A percentile compares a stretch with the other conserved stretches of the same genome.
Evolutionary conservation across 2,329 filamentous ascomycete species (phyloP).

Genomic region (Penicillium occitanis): DNA sequence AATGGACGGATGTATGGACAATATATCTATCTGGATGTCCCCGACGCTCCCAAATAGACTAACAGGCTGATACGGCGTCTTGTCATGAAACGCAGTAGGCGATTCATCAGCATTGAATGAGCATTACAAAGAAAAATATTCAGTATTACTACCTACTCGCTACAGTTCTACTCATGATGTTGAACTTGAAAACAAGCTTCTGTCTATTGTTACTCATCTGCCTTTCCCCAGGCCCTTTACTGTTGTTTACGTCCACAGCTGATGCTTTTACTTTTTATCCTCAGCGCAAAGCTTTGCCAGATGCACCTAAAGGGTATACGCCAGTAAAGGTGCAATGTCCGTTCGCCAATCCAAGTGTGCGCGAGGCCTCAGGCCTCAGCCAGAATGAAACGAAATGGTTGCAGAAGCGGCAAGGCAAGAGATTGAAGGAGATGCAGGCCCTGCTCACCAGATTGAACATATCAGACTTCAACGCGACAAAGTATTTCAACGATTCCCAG

Average conservation of each 20-base stretch:
- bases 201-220: neutral
- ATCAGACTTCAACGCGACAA: slow-evolving; percentile 67
- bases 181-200: neutral
- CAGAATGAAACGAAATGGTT: slow-evolving; percentile 73
- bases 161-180: neutral
- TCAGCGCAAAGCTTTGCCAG: slow-evolving; percentile 44
- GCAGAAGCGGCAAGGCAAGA: slow-evolving; percentile 66
- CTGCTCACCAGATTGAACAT: slow-evolving; percentile 71
- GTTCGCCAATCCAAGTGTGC: slow-evolving; percentile 63
- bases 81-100: no score
- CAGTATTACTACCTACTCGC: no score
- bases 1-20: no score
- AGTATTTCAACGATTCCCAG: slow-evolving; percentile 65
- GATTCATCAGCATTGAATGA: no score
- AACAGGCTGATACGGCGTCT: no score
- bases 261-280: neutral
- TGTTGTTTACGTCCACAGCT: neutral
- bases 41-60: no score
- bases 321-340: slow-evolving; percentile 70
- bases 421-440: slow-evolving; percentile 68
- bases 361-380: slow-evolving; percentile 63
- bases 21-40: no score
- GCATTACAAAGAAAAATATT: no score
- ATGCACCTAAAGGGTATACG: slow-evolving; percentile 68
- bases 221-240: neutral